Percentiles rank a stretch among this genome's conserved stretches.
Evolutionary conservation across 371 early-diverging fungal genomes (phyloP).

Genomic region (Mucor ambiguus): DNA sequence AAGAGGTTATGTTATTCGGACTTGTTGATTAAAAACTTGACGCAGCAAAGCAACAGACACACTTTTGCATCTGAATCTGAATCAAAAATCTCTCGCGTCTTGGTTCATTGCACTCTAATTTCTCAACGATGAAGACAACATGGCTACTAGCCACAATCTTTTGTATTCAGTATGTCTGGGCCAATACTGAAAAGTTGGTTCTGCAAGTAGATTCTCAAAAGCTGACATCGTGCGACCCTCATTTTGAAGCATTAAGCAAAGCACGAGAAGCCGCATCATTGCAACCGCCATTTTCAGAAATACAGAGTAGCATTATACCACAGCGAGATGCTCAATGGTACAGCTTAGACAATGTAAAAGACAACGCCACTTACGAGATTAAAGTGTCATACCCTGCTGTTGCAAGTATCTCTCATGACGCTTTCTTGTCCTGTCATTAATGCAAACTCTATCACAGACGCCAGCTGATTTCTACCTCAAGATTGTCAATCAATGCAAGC

Average conservation of each 20-base stretch:
- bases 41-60: not conserved
- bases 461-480: conserved; percentile 42
- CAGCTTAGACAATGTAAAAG: conserved; percentile 17
- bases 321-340: conserved; percentile 19
- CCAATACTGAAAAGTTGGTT: conserved; percentile 50
- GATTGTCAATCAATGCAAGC: conserved; percentile 15
- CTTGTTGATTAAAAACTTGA: not conserved
- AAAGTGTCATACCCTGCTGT: conserved; percentile 49
- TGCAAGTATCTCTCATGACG: conserved; percentile 20
- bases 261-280: conserved; percentile 4
- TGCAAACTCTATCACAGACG: conserved; percentile 17
- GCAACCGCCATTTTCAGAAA: conserved; percentile 24
- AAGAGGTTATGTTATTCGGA: not conserved
- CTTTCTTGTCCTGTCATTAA: not conserved
- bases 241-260: not conserved
- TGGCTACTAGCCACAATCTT: not conserved
- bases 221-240: not conserved
- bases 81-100: not conserved
- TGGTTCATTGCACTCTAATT: not conserved
- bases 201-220: conserved; percentile 11
- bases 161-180: conserved; percentile 6
- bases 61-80: not conserved
- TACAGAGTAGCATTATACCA: conserved; percentile 17
- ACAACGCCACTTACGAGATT: conserved; percentile 33
- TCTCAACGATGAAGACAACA: not conserved